Conservation (phyloP, 2,329 filamentous ascomycete genomes). For the Ophiostoma ulmi region DNA sequence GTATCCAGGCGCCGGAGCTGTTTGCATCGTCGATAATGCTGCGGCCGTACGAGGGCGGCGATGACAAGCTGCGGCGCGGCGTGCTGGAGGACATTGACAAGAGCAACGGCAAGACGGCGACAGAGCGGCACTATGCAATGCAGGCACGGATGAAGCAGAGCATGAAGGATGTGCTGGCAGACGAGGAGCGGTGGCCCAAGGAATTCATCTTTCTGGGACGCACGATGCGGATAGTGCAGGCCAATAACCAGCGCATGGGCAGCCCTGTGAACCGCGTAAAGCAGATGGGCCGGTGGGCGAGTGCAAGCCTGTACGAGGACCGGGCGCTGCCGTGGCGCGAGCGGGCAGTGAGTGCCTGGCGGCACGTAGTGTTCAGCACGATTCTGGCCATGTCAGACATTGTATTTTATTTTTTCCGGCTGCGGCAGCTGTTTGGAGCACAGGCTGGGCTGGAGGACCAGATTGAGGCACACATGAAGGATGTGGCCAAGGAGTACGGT, state of each 20-base stretch:
- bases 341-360: conserved; percentile 63
- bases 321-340: conserved; percentile 57
- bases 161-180: conserved; percentile 63
- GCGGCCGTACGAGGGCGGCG: conserved; percentile 84
- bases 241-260: conserved; percentile 85
- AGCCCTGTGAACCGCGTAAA: conserved; percentile 89
- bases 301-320: conserved; percentile 72
- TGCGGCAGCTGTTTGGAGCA: conserved; percentile 69
- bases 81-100: conserved; percentile 63
- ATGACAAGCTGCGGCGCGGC: conserved; percentile 57
- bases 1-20: conserved; percentile 80
- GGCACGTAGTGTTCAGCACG: conserved; percentile 74
- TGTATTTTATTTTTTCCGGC: conserved; percentile 73
- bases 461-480: conserved; percentile 80
- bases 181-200: conserved; percentile 83
- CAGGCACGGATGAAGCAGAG: conserved; percentile 74
- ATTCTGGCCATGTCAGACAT: conserved; percentile 74
- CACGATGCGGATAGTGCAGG: conserved; percentile 88
- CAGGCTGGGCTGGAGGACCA: conserved; percentile 91
- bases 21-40: conserved; percentile 88
- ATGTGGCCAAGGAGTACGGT: conserved; percentile 84
- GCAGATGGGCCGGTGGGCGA: conserved; percentile 88
- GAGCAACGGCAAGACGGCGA: conserved; percentile 52
- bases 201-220: conserved; percentile 89
- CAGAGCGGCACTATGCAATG: conserved; percentile 83